Conservation (phyloP, 2,329 filamentous ascomycete genomes). For the Tolypocladium amazonense region DNA sequence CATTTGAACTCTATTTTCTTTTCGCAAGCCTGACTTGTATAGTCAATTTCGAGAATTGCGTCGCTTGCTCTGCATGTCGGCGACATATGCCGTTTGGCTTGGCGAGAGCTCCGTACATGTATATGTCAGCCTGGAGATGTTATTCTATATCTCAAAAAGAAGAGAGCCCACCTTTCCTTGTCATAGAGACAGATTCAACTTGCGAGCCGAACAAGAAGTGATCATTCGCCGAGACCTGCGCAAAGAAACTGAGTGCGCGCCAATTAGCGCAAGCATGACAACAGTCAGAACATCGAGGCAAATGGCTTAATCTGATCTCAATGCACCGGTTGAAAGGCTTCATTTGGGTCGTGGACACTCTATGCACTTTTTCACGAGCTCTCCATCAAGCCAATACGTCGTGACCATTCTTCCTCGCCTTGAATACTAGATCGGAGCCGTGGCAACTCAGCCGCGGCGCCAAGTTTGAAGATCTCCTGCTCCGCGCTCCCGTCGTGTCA, state of each 20-base stretch:
- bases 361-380: no score
- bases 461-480: neutral
- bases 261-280: no score
- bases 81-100: neutral
- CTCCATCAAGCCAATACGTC: no score
- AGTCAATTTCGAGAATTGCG: neutral
- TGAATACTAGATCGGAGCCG: no score
- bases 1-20: neutral
- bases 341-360: no score
- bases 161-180: neutral
- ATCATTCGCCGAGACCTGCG: no score
- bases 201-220: no score
- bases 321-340: no score
- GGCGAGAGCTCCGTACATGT: neutral
- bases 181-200: neutral
- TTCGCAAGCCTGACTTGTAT: neutral
- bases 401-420: no score
- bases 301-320: no score
- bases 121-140: neutral
- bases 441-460: neutral
- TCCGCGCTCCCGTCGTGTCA: neutral
- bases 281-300: no score
- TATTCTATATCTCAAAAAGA: neutral
- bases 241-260: no score
- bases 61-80: neutral